phyloP scores from a whole-genome alignment of 106 monocot genomes.

The Dioscorea dumetorum region DNA sequence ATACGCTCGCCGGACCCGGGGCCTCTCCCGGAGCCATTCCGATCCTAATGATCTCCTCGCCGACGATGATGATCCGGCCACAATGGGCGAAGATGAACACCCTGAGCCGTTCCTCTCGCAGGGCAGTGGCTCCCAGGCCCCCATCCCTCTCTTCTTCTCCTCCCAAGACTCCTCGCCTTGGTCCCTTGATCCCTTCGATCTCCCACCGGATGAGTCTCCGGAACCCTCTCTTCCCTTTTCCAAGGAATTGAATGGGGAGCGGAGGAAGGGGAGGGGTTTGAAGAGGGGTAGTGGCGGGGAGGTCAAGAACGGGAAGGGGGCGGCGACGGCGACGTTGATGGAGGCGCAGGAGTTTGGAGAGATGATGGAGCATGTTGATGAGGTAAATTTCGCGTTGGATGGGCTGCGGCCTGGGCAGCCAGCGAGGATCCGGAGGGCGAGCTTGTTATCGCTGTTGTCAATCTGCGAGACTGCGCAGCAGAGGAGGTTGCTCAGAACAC shows the following conservation, averaged over 20 bases:
- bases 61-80: slow-evolving; percentile 9
- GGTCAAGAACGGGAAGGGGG: not conserved
- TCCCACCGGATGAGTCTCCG: not conserved
- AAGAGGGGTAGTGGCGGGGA: slow-evolving; percentile 12
- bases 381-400: slow-evolving; percentile 88
- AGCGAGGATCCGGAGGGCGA: slow-evolving; percentile 51
- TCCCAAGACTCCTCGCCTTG: slow-evolving; percentile 71
- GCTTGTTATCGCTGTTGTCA: slow-evolving; percentile 62
- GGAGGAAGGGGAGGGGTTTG: slow-evolving; percentile 4
- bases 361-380: slow-evolving; percentile 98
- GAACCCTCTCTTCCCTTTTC: not conserved
- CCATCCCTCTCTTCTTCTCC: slow-evolving; percentile 26
- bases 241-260: not conserved
- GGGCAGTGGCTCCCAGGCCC: slow-evolving; percentile 15
- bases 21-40: slow-evolving; percentile 19
- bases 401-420: slow-evolving; percentile 72
- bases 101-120: slow-evolving; percentile 29
- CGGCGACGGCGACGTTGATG: slow-evolving; percentile 72
- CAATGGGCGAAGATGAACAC: slow-evolving; percentile 5
- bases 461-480: slow-evolving; percentile 55
- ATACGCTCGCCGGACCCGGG: slow-evolving; percentile 61
- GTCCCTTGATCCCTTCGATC: slow-evolving; percentile 44
- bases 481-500: slow-evolving; percentile 72
- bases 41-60: slow-evolving; percentile 16
- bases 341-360: slow-evolving; percentile 97